Evolutionary conservation across 148 eudicot species (phyloP).

Genomic region (Rhododendron williamsianum): DNA sequence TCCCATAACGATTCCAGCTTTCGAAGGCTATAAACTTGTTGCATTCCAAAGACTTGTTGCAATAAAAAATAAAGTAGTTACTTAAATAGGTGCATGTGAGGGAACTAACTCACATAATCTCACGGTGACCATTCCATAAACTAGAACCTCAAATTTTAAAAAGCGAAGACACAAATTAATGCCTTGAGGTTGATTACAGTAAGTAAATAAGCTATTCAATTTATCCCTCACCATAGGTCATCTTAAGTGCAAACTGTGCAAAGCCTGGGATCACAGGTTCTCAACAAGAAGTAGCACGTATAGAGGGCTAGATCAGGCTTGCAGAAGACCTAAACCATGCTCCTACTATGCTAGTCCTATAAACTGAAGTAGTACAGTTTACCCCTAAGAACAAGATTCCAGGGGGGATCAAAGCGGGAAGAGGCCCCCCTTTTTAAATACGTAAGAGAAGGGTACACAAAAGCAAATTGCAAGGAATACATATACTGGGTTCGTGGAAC

Average conservation of each 20-base stretch:
- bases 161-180: neutral
- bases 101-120: neutral
- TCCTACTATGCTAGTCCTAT: neutral
- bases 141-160: neutral
- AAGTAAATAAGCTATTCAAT: neutral
- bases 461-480: neutral
- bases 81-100: neutral
- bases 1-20: neutral
- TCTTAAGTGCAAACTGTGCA: neutral
- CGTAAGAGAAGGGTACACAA: neutral
- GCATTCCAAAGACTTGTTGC: too few species aligned
- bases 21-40: neutral
- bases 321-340: neutral
- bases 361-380: neutral
- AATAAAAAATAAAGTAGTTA: neutral
- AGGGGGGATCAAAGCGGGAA: neutral
- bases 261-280: neutral
- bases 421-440: neutral
- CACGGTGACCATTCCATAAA: neutral
- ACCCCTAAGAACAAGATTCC: neutral
- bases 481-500: neutral
- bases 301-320: too few species aligned
- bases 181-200: neutral
- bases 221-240: neutral
- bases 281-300: too few species aligned